A percentile compares a stretch with the other conserved stretches of the same genome.
Evolutionary conservation across 768 basidiomycete genomes (phyloP).

Genomic region (Amanita exitialis): DNA sequence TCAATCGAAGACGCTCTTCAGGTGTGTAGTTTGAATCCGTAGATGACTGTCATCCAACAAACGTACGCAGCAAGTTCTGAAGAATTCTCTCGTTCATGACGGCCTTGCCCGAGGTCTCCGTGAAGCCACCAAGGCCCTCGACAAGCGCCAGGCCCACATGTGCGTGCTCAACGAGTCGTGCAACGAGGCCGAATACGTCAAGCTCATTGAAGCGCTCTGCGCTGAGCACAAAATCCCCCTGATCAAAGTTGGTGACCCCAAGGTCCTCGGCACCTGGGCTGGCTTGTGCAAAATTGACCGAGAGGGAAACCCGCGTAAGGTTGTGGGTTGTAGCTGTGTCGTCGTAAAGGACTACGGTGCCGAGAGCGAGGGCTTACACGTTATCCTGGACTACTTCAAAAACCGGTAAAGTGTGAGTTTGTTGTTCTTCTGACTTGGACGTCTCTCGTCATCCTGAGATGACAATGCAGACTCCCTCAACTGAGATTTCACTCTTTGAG

Average conservation of each 20-base stretch:
- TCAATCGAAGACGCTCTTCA: constrained; percentile 92
- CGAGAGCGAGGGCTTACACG: constrained; percentile 91
- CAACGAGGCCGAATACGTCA: constrained; percentile 99
- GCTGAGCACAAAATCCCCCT: constrained; percentile 99
- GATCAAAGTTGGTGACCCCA: constrained; percentile 98
- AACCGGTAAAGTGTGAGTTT: constrained; percentile 52
- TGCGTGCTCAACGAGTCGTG: constrained; percentile 99
- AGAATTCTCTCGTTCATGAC: constrained; percentile 97
- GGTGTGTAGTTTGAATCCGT: constrained; percentile 29
- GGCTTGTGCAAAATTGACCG: constrained; percentile 99
- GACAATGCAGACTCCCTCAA: constrained; percentile 92
- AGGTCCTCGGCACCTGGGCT: constrained; percentile 96
- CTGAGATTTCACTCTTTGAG: constrained; percentile 62
- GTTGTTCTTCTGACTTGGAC: constrained; percentile 9
- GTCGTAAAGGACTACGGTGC: constrained; percentile 97
- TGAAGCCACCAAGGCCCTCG: constrained; percentile 95
- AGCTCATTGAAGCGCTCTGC: constrained; percentile 99
- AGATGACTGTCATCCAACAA: not conserved
- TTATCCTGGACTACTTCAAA: constrained; percentile 95
- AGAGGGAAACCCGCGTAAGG: constrained; percentile 96
- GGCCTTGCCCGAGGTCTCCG: constrained; percentile 97
- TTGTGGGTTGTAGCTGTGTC: constrained; percentile 88
- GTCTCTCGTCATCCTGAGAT: constrained; percentile 32
- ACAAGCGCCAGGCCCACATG: constrained; percentile 97
- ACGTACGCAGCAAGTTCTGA: constrained; percentile 81